Base-by-base conservation (phyloP, 345 rosid species). In the Aquilaria malaccensis region DNA sequence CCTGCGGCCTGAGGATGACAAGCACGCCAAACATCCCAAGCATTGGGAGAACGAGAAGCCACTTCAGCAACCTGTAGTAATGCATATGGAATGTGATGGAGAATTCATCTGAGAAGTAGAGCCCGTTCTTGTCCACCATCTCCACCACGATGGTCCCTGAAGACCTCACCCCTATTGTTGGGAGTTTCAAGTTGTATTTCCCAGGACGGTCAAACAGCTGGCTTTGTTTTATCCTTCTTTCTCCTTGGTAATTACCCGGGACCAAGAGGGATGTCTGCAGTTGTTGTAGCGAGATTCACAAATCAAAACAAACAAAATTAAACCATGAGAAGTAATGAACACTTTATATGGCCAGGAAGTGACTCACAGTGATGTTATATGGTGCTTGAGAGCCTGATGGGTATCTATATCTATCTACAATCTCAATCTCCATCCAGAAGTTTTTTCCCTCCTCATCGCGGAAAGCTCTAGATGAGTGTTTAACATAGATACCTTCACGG, bases 401-500 rank as follows among this genome's bases (percentile, higher is more conserved):
- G 70, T 69, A 75, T 85, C 98, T 81, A 68, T 95, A 73, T 49
- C 73, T 77, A 70, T 95, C 98, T 30, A 91, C 87, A 63, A 95
- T 91, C 77, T 95, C 98, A 61, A 95, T 75, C 80, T 95, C 99
- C 68, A 88, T 81, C 98, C 97, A 94, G 74, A 91, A 91, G 81
- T 47, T 82, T 85, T 87, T 91, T 72, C 99, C 99, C 82, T 95
- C 99, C 76, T 95, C 99, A 58, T 95, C 99, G 7, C 91, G 98
- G 80, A 86, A 95, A 58, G 83, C 74, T 95, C 99, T 85, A 15
- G 97, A 86, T 45, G 98, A 78, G 74, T 80, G 89, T 50, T 93
- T 85, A 50, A 91, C 79, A 59, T 80, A 85, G 59, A 94, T 67
- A 45, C 97, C 99, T 81, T 91, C 84, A 49, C 91, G 96, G 58